These are phyloP conservation scores for Chloris gayana DNA, from an alignment of 176 grass and related monocot species.

Conservation along the genomic window DNA sequence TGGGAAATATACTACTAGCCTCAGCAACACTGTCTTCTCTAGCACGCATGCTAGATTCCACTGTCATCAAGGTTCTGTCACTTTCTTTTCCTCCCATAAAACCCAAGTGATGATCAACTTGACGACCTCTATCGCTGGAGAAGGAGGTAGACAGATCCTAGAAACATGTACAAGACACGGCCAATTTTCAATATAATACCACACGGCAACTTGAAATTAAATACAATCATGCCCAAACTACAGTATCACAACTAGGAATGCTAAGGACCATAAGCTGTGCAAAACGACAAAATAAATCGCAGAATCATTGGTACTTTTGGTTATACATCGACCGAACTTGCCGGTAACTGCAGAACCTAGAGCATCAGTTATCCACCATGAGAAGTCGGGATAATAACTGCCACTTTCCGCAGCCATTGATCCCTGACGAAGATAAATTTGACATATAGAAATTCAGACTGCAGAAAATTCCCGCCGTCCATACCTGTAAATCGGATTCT, in stretches of 20 bases:
- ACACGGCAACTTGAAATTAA: conserved; percentile 2
- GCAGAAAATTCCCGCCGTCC: not conserved
- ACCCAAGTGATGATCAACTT: conserved; percentile 34
- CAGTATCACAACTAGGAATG: not conserved
- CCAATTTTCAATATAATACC: conserved; percentile 24
- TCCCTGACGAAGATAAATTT: not conserved
- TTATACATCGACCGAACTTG: not conserved
- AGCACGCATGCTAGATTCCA: conserved; percentile 49
- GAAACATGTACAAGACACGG: conserved; percentile 35
- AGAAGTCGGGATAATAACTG: not conserved
- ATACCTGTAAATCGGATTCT: conserved; percentile 54
- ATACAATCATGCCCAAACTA: not conserved
- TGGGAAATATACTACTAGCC: conserved; percentile 66
- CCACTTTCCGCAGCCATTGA: conserved; percentile 1
- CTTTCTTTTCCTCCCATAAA: conserved; percentile 57
- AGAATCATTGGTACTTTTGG: not conserved
- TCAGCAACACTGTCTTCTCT: conserved; percentile 50
- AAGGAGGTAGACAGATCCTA: conserved; percentile 70
- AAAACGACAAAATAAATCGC: not conserved
- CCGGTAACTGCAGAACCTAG: conserved; percentile 10
- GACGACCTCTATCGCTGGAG: conserved; percentile 48
- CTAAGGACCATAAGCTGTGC: not conserved
- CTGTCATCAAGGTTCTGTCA: conserved; percentile 72
- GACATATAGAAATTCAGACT: not conserved
- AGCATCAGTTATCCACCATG: not conserved